Evolutionary conservation across 208 protist species (phyloP).

Genomic region (Leishmania tarentolae): DNA sequence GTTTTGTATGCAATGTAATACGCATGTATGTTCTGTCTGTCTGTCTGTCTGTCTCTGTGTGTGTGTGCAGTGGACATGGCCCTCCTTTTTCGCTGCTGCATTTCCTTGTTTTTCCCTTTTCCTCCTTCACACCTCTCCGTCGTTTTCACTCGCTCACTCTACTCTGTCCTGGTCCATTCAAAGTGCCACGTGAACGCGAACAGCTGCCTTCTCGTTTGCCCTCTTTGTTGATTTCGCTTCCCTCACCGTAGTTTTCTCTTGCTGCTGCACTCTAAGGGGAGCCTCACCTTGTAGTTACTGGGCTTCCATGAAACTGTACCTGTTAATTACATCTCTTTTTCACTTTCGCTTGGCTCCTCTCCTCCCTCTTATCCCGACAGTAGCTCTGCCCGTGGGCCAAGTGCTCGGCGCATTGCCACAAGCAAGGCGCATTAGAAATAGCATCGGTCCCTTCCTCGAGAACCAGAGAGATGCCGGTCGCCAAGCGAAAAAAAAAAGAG

Average conservation of each 20-base stretch:
- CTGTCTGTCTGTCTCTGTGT: too few species aligned
- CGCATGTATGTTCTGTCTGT: neutral
- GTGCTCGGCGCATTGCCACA: neutral
- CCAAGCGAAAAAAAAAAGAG: neutral
- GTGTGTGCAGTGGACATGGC: slow-evolving; percentile 1
- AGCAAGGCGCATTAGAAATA: neutral
- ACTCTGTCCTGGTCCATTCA: slow-evolving; percentile 1
- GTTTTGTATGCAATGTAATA: neutral
- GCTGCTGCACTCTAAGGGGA: neutral
- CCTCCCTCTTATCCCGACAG: neutral
- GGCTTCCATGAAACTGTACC: neutral
- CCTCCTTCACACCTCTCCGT: neutral
- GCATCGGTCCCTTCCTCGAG: neutral
- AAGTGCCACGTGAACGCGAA: neutral
- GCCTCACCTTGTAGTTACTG: neutral
- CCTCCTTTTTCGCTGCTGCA: neutral
- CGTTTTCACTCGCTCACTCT: neutral
- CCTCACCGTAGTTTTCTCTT: neutral
- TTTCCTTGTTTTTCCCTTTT: neutral
- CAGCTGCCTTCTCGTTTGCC: neutral
- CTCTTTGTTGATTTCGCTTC: neutral
- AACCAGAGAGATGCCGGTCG: neutral
- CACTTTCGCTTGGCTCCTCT: neutral
- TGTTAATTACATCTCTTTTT: neutral
- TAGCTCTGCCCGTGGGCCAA: neutral